phyloP scores from a whole-genome alignment of 2,329 filamentous ascomycete species.

The Emergomyces orientalis region DNA sequence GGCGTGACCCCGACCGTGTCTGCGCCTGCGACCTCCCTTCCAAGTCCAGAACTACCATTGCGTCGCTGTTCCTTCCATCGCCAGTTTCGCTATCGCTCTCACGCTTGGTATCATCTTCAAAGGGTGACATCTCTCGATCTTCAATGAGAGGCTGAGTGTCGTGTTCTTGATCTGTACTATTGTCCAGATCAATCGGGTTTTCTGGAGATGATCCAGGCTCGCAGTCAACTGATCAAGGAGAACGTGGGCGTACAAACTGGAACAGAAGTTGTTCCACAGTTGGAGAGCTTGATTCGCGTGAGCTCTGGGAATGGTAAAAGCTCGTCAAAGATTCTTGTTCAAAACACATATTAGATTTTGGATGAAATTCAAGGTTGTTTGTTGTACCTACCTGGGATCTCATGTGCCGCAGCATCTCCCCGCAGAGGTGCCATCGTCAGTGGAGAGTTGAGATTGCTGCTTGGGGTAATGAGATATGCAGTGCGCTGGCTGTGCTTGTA shows the following conservation, averaged over 20 bases:
- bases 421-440: conserved; percentile 1
- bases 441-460: conserved; percentile 3
- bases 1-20: neutral
- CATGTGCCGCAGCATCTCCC: neutral
- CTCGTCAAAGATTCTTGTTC: conserved; percentile 1
- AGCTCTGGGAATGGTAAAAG: neutral
- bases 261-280: conserved; percentile 4
- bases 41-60: neutral
- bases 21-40: conserved; percentile 1
- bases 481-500: neutral
- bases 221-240: neutral
- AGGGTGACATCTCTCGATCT: neutral
- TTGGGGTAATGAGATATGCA: neutral
- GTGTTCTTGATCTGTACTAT: neutral
- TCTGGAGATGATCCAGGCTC: too few relatives aligned
- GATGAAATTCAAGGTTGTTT: conserved; percentile 2
- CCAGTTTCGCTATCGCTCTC: neutral
- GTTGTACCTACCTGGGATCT: conserved; percentile 6
- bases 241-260: neutral
- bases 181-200: too few relatives aligned
- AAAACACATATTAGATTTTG: neutral
- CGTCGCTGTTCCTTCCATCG: neutral
- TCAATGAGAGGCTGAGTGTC: neutral
- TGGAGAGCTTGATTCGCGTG: neutral
- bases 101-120: neutral